Evolutionary conservation across 805 yeast genomes (phyloP).

Genomic region (Cyberlindnera veronae): DNA sequence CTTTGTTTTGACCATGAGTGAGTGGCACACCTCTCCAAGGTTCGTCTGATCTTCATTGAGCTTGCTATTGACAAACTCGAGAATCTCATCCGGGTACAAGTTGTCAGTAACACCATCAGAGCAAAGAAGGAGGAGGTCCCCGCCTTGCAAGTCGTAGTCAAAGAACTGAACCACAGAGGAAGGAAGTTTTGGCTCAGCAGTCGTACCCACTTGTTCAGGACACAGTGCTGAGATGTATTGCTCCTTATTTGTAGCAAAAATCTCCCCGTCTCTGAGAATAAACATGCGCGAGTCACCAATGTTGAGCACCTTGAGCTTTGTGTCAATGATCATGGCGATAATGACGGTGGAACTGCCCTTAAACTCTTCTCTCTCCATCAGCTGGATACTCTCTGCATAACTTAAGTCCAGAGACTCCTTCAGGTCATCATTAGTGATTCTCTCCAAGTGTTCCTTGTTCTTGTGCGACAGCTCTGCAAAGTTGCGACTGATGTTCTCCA

Average conservation of each 20-base stretch:
- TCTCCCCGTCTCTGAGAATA: constrained; percentile 43
- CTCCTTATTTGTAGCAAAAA: constrained; percentile 41
- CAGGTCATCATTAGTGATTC: constrained; percentile 41
- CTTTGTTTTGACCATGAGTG: constrained; percentile 41
- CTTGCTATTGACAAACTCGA: constrained; percentile 34
- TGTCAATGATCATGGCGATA: constrained; percentile 47
- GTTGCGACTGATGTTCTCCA: constrained; percentile 45
- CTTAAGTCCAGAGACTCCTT: constrained; percentile 44
- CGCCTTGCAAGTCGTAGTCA: constrained; percentile 35
- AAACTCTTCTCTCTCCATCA: constrained; percentile 46
- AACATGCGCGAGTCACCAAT: constrained; percentile 51
- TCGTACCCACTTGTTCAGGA: constrained; percentile 56
- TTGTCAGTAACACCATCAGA: constrained; percentile 56
- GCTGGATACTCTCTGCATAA: constrained; percentile 43
- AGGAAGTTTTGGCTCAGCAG: constrained; percentile 39
- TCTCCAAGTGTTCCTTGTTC: constrained; percentile 31
- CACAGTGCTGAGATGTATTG: constrained; percentile 45
- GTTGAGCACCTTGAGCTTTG: constrained; percentile 41
- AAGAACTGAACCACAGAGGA: constrained; percentile 46
- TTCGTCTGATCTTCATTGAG: constrained; percentile 28
- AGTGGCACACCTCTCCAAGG: constrained; percentile 38
- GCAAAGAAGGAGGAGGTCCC: constrained; percentile 44
- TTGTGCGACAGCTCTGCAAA: constrained; percentile 26
- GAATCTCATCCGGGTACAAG: constrained; percentile 45
- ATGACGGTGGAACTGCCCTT: constrained; percentile 49